Conservation (phyloP, 768 basidiomycete species). For the Suillus paluster region DNA sequence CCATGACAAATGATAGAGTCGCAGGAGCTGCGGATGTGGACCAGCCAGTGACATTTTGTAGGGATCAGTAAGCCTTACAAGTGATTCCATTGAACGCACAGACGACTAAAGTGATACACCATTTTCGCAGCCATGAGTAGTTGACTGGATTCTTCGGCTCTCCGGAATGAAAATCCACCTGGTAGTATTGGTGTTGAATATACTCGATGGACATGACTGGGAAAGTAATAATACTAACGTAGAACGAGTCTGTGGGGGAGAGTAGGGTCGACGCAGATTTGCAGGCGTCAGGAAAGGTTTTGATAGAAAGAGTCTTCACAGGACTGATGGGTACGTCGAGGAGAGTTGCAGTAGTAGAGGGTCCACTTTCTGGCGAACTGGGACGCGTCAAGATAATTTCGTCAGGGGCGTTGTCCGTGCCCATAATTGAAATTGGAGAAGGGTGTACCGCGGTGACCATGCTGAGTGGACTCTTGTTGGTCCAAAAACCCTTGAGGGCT, state of each 20-base stretch:
- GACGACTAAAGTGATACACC: constrained; percentile 38
- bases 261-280: constrained; percentile 9
- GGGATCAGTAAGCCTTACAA: constrained; percentile 15
- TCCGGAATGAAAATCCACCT: constrained; percentile 43
- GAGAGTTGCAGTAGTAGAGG: background rate
- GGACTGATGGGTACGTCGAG: constrained; percentile 3
- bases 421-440: background rate
- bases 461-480: background rate
- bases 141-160: constrained; percentile 44
- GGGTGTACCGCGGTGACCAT: background rate
- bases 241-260: constrained; percentile 15
- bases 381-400: background rate
- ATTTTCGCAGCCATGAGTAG: constrained; percentile 43
- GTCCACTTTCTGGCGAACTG: too few species aligned
- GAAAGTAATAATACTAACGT: constrained; percentile 15
- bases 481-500: background rate
- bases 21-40: constrained; percentile 46
- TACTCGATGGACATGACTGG: background rate
- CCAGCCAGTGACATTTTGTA: background rate
- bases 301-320: background rate
- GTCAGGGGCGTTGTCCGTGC: background rate
- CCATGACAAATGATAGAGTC: constrained; percentile 56
- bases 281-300: constrained; percentile 14
- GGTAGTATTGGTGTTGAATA: constrained; percentile 4
- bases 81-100: constrained; percentile 35